These are phyloP conservation scores for Nitzschia sp. DNA, from an alignment of 108 stramenopile species.

Conservation along the genomic window DNA sequence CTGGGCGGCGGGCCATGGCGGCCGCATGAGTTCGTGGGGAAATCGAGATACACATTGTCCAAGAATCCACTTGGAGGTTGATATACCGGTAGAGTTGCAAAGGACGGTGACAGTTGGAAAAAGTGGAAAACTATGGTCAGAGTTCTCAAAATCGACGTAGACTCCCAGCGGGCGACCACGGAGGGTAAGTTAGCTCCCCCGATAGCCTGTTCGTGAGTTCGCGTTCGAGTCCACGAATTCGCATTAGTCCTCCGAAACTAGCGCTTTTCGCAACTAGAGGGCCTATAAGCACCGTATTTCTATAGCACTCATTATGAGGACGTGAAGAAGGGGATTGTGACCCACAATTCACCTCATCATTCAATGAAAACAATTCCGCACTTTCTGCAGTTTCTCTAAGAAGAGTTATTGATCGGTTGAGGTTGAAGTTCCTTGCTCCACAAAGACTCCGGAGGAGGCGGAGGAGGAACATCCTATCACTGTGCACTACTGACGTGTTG, in stretches of 20 bases:
- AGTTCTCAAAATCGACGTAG: background rate
- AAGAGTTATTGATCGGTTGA: too few species aligned
- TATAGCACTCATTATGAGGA: too few species aligned
- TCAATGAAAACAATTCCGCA: too few species aligned
- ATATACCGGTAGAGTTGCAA: too few species aligned
- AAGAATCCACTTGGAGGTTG: background rate
- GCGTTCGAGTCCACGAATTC: background rate
- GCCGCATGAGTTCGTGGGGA: constrained; percentile 11
- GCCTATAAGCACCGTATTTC: background rate
- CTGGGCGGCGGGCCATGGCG: constrained; percentile 12
- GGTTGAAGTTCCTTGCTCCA: too few species aligned
- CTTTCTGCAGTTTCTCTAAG: too few species aligned
- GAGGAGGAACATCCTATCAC: too few species aligned
- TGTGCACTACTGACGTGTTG: too few species aligned
- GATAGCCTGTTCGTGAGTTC: background rate
- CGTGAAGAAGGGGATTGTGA: too few species aligned
- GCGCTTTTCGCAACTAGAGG: background rate
- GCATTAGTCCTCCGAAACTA: background rate
- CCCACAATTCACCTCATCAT: too few species aligned
- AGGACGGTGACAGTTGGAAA: too few species aligned
- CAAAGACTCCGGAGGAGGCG: too few species aligned
- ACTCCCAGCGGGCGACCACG: background rate
- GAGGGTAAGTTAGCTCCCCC: background rate
- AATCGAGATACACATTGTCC: constrained; percentile 20
- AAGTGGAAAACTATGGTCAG: background rate